These are phyloP conservation scores for Aquilaria yunnanensis DNA, from an alignment of 345 rosid species.

Conservation along the genomic window DNA sequence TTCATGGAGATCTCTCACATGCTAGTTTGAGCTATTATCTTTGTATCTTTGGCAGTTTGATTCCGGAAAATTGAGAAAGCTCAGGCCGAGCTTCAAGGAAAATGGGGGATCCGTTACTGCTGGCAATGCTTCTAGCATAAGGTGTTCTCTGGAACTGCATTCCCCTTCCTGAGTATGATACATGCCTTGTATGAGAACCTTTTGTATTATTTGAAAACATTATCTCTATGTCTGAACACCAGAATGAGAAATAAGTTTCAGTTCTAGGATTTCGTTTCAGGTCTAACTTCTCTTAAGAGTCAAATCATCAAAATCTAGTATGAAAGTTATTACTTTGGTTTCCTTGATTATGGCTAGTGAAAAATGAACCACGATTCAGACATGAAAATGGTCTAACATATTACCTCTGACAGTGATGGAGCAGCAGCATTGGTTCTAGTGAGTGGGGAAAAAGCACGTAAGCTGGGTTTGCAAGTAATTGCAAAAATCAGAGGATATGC, in stretches of 20 bases:
- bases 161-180: not conserved
- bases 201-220: not conserved
- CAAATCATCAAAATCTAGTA: too few species aligned
- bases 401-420: constrained; percentile 60
- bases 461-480: constrained; percentile 75
- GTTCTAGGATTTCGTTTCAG: too few species aligned
- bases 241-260: too few species aligned
- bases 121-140: constrained; percentile 95
- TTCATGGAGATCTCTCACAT: not conserved
- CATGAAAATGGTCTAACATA: constrained; percentile 1
- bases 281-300: too few species aligned
- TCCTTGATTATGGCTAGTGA: too few species aligned
- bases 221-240: too few species aligned
- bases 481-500: constrained; percentile 82
- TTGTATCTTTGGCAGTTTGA: constrained; percentile 50
- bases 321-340: too few species aligned
- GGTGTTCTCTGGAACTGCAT: constrained; percentile 31
- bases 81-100: constrained; percentile 81
- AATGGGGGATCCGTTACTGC: constrained; percentile 91
- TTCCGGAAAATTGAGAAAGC: constrained; percentile 70
- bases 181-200: not conserved
- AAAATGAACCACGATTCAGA: too few species aligned
- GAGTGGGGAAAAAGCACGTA: constrained; percentile 76
- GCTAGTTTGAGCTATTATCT: constrained; percentile 4
- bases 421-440: constrained; percentile 94